These are phyloP conservation scores for Tylopilus plumbeoviolaceoides DNA, from an alignment of 768 basidiomycete genomes.

Conservation along the genomic window DNA sequence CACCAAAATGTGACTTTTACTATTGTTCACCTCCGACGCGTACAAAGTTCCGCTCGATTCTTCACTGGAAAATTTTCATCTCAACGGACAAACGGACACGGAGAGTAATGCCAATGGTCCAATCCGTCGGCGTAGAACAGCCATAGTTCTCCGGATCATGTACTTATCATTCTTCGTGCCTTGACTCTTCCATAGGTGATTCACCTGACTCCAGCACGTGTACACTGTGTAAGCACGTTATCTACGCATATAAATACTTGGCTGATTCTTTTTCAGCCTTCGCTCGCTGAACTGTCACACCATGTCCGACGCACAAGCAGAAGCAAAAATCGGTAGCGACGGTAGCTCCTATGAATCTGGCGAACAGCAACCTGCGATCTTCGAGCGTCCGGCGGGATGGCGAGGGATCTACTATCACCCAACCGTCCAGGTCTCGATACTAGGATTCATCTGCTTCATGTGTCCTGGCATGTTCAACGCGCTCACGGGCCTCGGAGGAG, in stretches of 20 bases:
- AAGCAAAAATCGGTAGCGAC: constrained; percentile 15
- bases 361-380: constrained; percentile 25
- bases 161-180: no score
- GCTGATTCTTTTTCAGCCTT: not conserved
- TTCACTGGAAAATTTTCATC: no score
- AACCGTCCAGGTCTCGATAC: constrained; percentile 37
- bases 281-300: not conserved
- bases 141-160: not conserved
- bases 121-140: not conserved
- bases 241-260: not conserved
- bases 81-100: not conserved
- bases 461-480: constrained; percentile 71
- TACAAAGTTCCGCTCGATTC: no score
- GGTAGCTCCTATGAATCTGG: constrained; percentile 19
- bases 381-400: constrained; percentile 47
- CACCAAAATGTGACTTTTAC: no score
- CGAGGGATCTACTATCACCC: constrained; percentile 56
- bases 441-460: constrained; percentile 67
- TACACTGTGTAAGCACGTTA: not conserved
- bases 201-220: not conserved
- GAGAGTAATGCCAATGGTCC: not conserved
- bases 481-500: constrained; percentile 73
- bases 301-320: constrained; percentile 18
- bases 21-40: no score
- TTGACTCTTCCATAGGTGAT: not conserved